Evolutionary conservation across 1,284 basidiomycete genomes (phyloP).

Genomic region (Taiwanofungus camphoratus): DNA sequence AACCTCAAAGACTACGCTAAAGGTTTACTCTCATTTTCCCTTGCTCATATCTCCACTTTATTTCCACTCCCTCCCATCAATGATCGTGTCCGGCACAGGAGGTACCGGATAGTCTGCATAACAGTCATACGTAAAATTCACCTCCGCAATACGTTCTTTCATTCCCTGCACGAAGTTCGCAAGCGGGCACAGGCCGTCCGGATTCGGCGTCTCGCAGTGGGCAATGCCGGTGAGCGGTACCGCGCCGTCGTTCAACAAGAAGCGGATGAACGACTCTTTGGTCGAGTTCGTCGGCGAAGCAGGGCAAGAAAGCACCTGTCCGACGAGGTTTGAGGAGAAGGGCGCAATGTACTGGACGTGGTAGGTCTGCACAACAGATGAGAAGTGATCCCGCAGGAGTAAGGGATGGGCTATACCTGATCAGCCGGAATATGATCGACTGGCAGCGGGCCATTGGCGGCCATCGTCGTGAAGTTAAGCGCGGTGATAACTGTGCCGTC

Average conservation of each 20-base stretch:
- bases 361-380: slow-evolving; percentile 34
- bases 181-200: slow-evolving; percentile 20
- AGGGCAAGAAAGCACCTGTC: slow-evolving; percentile 56
- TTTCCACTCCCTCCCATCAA: slow-evolving; percentile 13
- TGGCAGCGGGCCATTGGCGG: slow-evolving; percentile 49
- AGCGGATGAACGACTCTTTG: slow-evolving; percentile 42
- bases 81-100: slow-evolving; percentile 17
- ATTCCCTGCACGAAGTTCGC: slow-evolving; percentile 20
- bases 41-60: neutral
- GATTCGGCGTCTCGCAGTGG: slow-evolving; percentile 17
- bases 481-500: slow-evolving; percentile 42
- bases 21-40: no score
- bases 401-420: slow-evolving; percentile 29
- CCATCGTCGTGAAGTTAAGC: slow-evolving; percentile 57
- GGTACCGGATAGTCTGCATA: slow-evolving; percentile 20
- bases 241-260: slow-evolving; percentile 52
- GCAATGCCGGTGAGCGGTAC: slow-evolving; percentile 43
- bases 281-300: slow-evolving; percentile 18
- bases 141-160: slow-evolving; percentile 21
- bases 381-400: neutral
- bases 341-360: slow-evolving; percentile 41
- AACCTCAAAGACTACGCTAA: no score
- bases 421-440: slow-evolving; percentile 51
- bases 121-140: slow-evolving; percentile 21
- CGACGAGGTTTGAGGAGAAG: slow-evolving; percentile 52